phyloP scores from a whole-genome alignment of 805 yeast genomes.

The Zygosaccharomyces bisporus region DNA sequence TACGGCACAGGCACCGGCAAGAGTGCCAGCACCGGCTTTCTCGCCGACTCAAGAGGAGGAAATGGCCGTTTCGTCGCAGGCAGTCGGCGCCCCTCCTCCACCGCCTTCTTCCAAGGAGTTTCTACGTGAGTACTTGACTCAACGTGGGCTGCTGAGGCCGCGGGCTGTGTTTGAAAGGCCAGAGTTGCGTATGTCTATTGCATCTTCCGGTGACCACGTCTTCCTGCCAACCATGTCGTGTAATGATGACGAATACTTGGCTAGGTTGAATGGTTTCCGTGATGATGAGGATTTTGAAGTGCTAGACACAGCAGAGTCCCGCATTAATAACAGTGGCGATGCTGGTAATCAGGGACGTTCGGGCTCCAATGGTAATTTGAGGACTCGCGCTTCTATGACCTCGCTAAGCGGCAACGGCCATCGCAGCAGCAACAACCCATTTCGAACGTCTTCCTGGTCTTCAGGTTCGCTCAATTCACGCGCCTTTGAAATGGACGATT shows the following conservation, averaged over 20 bases:
- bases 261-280: constrained; percentile 25
- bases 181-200: constrained; percentile 28
- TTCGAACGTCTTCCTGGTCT: constrained; percentile 1
- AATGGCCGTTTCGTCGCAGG: background rate
- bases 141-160: constrained; percentile 30
- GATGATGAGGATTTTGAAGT: constrained; percentile 12
- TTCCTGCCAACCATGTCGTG: constrained; percentile 35
- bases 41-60: background rate
- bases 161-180: constrained; percentile 17
- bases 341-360: background rate
- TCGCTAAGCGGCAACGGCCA: background rate
- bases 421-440: background rate
- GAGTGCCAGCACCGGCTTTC: background rate
- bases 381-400: background rate
- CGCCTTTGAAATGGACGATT: constrained; percentile 17
- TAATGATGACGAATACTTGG: constrained; percentile 31
- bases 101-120: constrained; percentile 16
- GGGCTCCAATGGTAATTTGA: constrained; percentile 1
- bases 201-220: constrained; percentile 36
- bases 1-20: background rate
- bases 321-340: background rate
- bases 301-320: constrained; percentile 7
- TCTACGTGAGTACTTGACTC: constrained; percentile 22
- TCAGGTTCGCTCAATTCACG: constrained; percentile 1
- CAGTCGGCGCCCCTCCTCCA: constrained; percentile 2